Conservation (phyloP, 2,329 filamentous ascomycete genomes). For the Fusarium longipes region DNA sequence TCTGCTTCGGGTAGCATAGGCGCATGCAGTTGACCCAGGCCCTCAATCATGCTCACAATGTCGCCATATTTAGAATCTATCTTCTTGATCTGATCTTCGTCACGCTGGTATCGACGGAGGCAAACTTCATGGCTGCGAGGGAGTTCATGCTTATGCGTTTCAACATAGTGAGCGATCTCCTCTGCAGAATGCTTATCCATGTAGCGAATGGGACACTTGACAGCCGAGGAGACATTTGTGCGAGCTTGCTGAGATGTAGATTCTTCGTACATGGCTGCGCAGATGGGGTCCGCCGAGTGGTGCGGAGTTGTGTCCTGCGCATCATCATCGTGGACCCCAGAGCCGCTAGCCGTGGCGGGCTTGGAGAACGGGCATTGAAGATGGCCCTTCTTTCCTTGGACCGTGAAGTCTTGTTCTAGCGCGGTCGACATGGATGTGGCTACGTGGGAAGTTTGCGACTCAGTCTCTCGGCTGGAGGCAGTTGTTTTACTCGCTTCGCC, state of each 20-base stretch:
- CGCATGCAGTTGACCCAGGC: conserved; percentile 86
- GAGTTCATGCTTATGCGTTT: conserved; percentile 94
- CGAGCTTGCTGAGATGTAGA: conserved; percentile 64
- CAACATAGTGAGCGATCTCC: conserved; percentile 92
- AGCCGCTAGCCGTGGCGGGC: conserved; percentile 50
- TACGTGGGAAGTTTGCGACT: conserved; percentile 58
- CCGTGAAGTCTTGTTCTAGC: conserved; percentile 91
- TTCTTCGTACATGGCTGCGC: conserved; percentile 72
- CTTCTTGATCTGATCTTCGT: conserved; percentile 85
- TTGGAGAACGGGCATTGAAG: conserved; percentile 83
- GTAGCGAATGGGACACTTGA: conserved; percentile 91
- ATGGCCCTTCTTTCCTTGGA: conserved; percentile 81
- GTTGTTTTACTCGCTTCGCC: conserved; percentile 64
- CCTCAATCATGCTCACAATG: conserved; percentile 93
- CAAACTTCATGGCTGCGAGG: conserved; percentile 94
- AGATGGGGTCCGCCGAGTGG: conserved; percentile 69
- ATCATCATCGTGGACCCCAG: conserved; percentile 44
- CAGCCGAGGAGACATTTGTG: conserved; percentile 61
- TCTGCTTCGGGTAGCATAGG: conserved; percentile 78
- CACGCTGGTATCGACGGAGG: conserved; percentile 87
- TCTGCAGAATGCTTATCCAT: conserved; percentile 92
- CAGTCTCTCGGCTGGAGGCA: conserved; percentile 61
- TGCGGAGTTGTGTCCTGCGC: conserved; percentile 58
- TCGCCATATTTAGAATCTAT: conserved; percentile 95
- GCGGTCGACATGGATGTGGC: conserved; percentile 71